Evolutionary conservation across 2,329 filamentous ascomycete genomes (phyloP).

Genomic region (Cercospora brassicicola): DNA sequence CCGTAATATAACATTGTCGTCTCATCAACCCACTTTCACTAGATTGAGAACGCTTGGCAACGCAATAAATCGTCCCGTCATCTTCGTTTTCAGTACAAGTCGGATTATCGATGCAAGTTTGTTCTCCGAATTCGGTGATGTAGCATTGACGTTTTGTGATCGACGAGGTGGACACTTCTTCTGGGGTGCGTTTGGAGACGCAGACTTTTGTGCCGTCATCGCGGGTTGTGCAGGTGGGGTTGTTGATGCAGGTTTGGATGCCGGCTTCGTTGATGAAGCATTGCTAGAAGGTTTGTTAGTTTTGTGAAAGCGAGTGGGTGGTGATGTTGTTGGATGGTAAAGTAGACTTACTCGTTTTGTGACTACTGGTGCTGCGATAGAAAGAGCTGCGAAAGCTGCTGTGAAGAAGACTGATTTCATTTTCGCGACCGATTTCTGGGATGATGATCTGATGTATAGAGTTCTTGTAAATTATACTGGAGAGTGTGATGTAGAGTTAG

Average conservation of each 20-base stretch:
- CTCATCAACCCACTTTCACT: conserved; percentile 1
- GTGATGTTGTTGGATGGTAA: neutral
- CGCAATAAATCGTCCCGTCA: neutral
- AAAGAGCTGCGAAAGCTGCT: conserved; percentile 13
- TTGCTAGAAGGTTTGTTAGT: conserved; percentile 9
- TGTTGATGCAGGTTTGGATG: conserved; percentile 21
- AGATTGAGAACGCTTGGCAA: neutral
- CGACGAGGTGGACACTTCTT: neutral
- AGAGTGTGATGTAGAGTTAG: neutral
- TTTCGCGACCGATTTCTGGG: neutral
- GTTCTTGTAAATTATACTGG: neutral
- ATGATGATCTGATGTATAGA: neutral
- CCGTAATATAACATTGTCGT: conserved; percentile 22
- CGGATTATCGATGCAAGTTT: conserved; percentile 18
- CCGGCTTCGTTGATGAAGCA: conserved; percentile 21
- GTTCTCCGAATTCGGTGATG: conserved; percentile 14
- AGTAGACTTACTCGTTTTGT: conserved; percentile 6
- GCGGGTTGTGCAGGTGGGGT: conserved; percentile 20
- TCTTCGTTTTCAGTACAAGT: conserved; percentile 11
- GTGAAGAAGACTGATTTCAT: conserved; percentile 21
- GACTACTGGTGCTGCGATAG: conserved; percentile 17
- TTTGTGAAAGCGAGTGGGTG: neutral
- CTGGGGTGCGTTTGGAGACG: conserved; percentile 11
- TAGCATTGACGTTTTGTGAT: conserved; percentile 21
- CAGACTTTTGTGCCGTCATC: conserved; percentile 17